Conservation (phyloP, 2,329 filamentous ascomycete species). For the Alternaria tenuissima region DNA sequence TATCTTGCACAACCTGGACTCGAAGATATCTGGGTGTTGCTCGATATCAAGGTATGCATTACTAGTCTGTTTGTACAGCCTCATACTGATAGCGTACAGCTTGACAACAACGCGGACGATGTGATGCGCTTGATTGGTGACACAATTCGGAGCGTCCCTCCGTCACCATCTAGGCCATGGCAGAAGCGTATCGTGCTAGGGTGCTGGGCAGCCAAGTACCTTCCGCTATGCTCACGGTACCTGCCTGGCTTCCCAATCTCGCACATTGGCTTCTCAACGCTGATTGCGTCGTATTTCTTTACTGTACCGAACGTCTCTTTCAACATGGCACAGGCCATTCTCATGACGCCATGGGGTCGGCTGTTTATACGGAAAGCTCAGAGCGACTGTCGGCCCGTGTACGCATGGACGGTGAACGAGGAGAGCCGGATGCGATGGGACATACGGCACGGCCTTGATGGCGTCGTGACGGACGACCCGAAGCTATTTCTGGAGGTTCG, state of each 20-base stretch:
- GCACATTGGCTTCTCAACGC: constrained; percentile 72
- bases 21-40: constrained; percentile 77
- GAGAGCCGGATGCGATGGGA: constrained; percentile 82
- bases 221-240: constrained; percentile 68
- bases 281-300: constrained; percentile 77
- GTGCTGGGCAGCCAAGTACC: constrained; percentile 80
- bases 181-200: constrained; percentile 77
- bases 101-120: constrained; percentile 73
- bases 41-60: constrained; percentile 81
- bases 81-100: constrained; percentile 52
- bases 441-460: constrained; percentile 72
- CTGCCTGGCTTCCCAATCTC: constrained; percentile 70
- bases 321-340: constrained; percentile 75
- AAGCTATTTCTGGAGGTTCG: constrained; percentile 69
- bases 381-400: constrained; percentile 66
- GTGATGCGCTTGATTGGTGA: constrained; percentile 75
- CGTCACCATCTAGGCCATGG: constrained; percentile 66
- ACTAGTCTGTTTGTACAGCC: not conserved
- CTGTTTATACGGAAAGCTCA: constrained; percentile 71
- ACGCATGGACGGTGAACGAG: constrained; percentile 89
- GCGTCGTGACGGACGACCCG: constrained; percentile 87
- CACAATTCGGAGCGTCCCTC: constrained; percentile 64
- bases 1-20: constrained; percentile 72
- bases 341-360: constrained; percentile 73
- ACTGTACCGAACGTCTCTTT: constrained; percentile 73